Evolutionary conservation across 768 basidiomycete genomes (phyloP).

Genomic region (Coprinopsis strossmayeri): DNA sequence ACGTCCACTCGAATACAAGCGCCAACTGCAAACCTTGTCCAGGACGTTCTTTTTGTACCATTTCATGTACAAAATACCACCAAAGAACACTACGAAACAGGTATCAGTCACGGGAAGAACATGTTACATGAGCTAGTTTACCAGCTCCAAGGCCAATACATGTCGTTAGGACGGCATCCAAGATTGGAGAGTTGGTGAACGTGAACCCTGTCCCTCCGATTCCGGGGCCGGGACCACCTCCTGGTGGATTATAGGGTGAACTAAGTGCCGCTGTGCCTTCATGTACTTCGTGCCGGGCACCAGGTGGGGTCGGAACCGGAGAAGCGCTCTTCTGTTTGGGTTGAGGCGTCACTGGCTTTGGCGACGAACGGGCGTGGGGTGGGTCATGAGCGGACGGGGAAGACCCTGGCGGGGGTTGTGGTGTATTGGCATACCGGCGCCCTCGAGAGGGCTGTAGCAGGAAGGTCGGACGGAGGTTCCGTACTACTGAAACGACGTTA

Average conservation of each 20-base stretch:
- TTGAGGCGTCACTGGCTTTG: neutral
- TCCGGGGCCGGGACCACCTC: slow-evolving; percentile 27
- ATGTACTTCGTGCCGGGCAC: slow-evolving; percentile 33
- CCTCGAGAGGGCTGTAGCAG: neutral
- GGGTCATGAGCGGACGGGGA: neutral
- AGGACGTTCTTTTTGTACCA: slow-evolving; percentile 85
- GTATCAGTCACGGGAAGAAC: slow-evolving; percentile 5
- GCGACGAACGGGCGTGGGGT: neutral
- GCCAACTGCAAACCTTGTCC: slow-evolving; percentile 48
- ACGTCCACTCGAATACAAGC: neutral
- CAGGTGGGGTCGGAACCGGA: slow-evolving; percentile 13
- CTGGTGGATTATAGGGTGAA: slow-evolving; percentile 37
- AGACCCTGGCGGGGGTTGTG: neutral
- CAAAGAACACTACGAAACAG: slow-evolving; percentile 48
- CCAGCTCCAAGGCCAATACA: slow-evolving; percentile 57
- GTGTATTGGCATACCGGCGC: neutral
- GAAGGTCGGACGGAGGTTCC: neutral
- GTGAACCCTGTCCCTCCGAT: slow-evolving; percentile 28
- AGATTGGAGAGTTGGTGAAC: slow-evolving; percentile 34
- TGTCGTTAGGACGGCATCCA: slow-evolving; percentile 54
- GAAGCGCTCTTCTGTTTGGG: neutral
- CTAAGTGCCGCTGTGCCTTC: slow-evolving; percentile 32
- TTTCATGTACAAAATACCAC: slow-evolving; percentile 64
- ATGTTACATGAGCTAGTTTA: slow-evolving; percentile 18
- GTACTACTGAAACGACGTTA: neutral